These are phyloP conservation scores for Yamadazyma nakazawae DNA, from an alignment of 805 yeast species.

Conservation along the genomic window DNA sequence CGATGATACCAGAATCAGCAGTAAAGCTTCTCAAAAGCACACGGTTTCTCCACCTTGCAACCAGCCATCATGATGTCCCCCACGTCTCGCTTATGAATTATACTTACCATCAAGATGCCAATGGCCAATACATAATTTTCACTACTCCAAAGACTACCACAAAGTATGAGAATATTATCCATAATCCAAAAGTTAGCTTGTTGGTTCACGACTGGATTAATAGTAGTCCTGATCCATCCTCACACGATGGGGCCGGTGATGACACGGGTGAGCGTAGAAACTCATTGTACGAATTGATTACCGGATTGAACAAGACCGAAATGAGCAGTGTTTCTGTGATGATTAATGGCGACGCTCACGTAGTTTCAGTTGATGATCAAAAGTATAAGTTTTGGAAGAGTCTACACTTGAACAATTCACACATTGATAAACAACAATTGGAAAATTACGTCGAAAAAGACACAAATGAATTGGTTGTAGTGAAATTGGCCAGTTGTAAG, in stretches of 20 bases:
- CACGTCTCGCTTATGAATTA: constrained; percentile 92
- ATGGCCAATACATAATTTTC: constrained; percentile 56
- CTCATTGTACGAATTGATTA: constrained; percentile 52
- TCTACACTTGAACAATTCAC: constrained; percentile 57
- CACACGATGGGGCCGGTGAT: constrained; percentile 15
- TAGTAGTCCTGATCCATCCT: constrained; percentile 19
- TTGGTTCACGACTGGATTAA: constrained; percentile 86
- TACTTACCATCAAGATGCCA: constrained; percentile 50
- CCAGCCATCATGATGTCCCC: constrained; percentile 70
- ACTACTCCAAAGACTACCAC: constrained; percentile 71
- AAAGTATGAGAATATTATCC: constrained; percentile 65
- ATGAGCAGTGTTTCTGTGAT: constrained; percentile 80
- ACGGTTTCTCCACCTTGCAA: constrained; percentile 79
- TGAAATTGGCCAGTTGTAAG: constrained; percentile 63
- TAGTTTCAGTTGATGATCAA: constrained; percentile 37
- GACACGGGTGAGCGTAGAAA: constrained; percentile 19
- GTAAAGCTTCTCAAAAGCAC: constrained; percentile 51
- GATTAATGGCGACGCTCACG: constrained; percentile 65
- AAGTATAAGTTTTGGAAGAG: constrained; percentile 60
- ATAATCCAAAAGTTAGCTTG: constrained; percentile 76
- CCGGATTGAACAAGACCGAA: constrained; percentile 76
- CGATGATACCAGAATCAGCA: constrained; percentile 35
- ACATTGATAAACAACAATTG: constrained; percentile 69
- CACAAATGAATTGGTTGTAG: constrained; percentile 62
- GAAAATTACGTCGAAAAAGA: constrained; percentile 46